Conservation (phyloP, 257 asterid genomes). For the Eucommia ulmoides region DNA sequence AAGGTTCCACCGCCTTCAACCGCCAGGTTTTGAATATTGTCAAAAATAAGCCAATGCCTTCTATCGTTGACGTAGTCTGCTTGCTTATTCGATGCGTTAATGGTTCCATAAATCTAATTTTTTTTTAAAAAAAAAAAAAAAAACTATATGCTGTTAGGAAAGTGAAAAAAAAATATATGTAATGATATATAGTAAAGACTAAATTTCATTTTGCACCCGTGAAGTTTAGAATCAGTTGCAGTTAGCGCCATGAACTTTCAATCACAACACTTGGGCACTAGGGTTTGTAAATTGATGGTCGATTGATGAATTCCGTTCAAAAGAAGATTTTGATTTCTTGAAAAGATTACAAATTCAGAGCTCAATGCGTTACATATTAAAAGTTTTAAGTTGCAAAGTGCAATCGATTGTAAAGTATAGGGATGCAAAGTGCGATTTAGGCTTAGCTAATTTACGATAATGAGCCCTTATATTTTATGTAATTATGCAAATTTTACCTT, state of each 20-base stretch:
- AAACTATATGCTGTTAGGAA: not conserved
- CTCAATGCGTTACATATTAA: no score
- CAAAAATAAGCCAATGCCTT: constrained; percentile 66
- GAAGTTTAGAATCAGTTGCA: not conserved
- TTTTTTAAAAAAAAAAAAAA: not conserved
- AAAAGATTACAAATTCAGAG: no score
- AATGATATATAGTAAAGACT: not conserved
- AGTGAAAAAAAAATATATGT: not conserved
- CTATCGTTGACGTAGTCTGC: constrained; percentile 29
- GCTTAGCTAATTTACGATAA: not conserved
- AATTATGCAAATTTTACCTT: constrained; percentile 31
- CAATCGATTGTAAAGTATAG: no score
- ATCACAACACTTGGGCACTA: not conserved
- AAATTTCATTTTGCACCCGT: not conserved
- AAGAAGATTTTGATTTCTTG: no score
- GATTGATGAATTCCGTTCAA: no score
- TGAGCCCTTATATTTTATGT: not conserved
- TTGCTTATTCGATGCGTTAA: constrained; percentile 44
- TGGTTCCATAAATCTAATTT: constrained; percentile 51
- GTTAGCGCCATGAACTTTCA: not conserved
- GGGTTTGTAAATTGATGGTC: not conserved
- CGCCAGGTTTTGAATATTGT: constrained; percentile 31
- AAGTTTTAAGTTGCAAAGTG: no score
- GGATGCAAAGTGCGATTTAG: no score
- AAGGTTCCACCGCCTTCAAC: constrained; percentile 69